Base-by-base conservation (phyloP, 2,329 filamentous ascomycete species). In the Pleurostoma richardsiae region DNA sequence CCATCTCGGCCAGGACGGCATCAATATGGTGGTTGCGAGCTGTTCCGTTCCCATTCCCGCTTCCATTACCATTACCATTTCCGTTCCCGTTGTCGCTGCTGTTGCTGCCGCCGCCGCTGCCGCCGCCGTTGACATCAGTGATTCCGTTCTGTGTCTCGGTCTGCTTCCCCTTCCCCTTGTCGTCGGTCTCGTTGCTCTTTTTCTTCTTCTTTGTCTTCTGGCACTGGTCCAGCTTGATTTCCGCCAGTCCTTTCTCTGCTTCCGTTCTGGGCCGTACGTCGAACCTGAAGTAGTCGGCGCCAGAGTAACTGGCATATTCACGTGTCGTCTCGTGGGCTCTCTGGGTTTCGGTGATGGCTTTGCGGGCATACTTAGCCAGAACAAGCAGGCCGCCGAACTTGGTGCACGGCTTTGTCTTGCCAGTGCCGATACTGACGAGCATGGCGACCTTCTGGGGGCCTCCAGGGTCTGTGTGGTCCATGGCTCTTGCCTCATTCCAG, bases 181-280 rank as follows among this genome's bases (percentile, higher is more conserved):
- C 8, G n/a, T 36, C 33, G 33, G 33, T 8, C n/a, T 36, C 33
- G 33, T 26, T 45, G 19, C 19, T 19, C 19, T 19, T 19, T 19
- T 19, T 19, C 19, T 19, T 19, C 19, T 19, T 19, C 19, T 19
- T 19, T 19, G 19, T 19, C 19, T 19, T 19, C 19, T 19, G 38
- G 43, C 43, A 45, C 33, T 45, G 6, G 36, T 45, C 36, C 5
- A 45, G 7, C 11, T 45, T 45, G 28, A 30, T 45, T 29, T 40
- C 29, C 5, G 43, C 36, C 4, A 45, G 36, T n/a, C 43, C 43
- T n/a, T 40, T 36, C 6, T 45, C 30, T 5, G 8, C 11, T 4
- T 39, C 36, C 6, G 11, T 29, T 28, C 30, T 30, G 33, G 43
- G 43, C 33, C 36, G 31, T 19, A 45, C 43, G 36, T 45, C 43